Conservation (phyloP, 805 yeast species). For the Osmozyma mogii region DNA sequence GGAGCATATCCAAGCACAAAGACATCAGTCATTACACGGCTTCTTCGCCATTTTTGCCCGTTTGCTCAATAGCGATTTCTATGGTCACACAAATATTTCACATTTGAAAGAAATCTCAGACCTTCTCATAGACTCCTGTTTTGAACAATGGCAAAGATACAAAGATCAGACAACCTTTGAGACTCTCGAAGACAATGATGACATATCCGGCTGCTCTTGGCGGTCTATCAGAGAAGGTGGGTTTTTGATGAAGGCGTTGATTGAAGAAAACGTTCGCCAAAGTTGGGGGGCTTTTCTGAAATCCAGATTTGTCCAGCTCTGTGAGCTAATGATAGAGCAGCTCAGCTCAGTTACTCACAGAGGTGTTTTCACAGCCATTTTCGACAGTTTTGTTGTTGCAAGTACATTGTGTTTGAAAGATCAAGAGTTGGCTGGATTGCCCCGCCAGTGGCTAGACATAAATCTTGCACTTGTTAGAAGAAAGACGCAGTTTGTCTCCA, state of each 20-base stretch:
- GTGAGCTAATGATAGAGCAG: conserved; percentile 56
- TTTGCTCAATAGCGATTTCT: conserved; percentile 1
- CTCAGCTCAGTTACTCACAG: conserved; percentile 72
- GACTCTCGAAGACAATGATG: no score
- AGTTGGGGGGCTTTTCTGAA: conserved; percentile 34
- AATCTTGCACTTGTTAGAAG: conserved; percentile 45
- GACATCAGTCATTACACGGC: background rate
- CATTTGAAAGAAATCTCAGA: no score
- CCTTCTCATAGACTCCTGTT: no score
- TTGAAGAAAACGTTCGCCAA: conserved; percentile 14
- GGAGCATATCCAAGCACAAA: no score
- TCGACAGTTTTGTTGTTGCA: conserved; percentile 67
- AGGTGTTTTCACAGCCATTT: conserved; percentile 86
- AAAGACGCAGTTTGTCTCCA: conserved; percentile 63
- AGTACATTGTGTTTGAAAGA: conserved; percentile 46
- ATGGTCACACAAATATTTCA: no score
- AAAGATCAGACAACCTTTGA: no score
- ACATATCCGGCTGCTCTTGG: no score
- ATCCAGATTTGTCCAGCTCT: conserved; percentile 26
- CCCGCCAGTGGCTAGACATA: conserved; percentile 52
- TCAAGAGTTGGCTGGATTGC: conserved; percentile 25
- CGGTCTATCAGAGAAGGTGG: no score
- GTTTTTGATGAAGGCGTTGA: no score
- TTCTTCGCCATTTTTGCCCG: conserved; percentile 5
- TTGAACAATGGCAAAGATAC: no score